These are phyloP conservation scores for Lichenothelia convexa DNA, from an alignment of 495 filamentous ascomycete genomes.

Conservation along the genomic window DNA sequence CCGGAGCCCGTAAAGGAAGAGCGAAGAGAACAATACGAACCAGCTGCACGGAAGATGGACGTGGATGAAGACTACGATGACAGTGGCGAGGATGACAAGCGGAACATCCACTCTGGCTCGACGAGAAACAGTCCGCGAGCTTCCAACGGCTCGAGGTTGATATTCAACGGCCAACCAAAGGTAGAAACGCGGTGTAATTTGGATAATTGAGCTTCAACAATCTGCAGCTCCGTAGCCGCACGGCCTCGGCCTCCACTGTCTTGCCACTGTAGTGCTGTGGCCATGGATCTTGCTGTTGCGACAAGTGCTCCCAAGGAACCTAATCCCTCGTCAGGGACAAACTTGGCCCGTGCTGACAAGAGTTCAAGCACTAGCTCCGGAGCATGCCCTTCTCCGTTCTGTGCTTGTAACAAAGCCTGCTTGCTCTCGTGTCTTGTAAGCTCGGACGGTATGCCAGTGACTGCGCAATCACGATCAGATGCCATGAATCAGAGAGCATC, in stretches of 20 bases:
- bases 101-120: constrained; percentile 31
- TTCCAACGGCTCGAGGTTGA: neutral
- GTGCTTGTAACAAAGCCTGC: constrained; percentile 36
- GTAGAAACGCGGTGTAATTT: neutral
- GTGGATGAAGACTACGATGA: constrained; percentile 95
- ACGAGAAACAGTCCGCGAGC: constrained; percentile 26
- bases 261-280: constrained; percentile 42
- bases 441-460: constrained; percentile 58
- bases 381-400: constrained; percentile 46
- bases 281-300: constrained; percentile 44
- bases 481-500: constrained; percentile 54
- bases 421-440: constrained; percentile 63
- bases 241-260: constrained; percentile 39
- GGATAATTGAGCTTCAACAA: too few species aligned
- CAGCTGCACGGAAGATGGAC: constrained; percentile 85
- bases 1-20: constrained; percentile 39
- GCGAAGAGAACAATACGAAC: constrained; percentile 41
- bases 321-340: constrained; percentile 37
- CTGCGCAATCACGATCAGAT: constrained; percentile 55
- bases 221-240: constrained; percentile 40
- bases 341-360: constrained; percentile 31
- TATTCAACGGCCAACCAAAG: neutral
- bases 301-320: constrained; percentile 53
- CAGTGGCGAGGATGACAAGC: constrained; percentile 67
- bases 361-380: constrained; percentile 48